Evolutionary conservation across 2,329 filamentous ascomycete genomes (phyloP).

Genomic region (Claviceps pazoutovae): DNA sequence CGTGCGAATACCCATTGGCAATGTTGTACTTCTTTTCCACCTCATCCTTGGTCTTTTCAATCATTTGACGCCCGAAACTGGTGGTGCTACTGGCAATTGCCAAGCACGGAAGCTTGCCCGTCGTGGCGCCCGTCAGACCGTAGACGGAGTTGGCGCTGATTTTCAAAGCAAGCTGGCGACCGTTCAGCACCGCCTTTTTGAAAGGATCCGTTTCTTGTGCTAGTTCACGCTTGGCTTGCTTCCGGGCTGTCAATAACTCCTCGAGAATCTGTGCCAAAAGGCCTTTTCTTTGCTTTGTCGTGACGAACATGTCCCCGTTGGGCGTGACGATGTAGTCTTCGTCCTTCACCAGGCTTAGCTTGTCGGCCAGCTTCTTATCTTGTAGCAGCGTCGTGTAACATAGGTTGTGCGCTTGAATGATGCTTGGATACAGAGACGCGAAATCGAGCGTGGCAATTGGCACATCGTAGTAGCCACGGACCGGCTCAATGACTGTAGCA

Average conservation of each 20-base stretch:
- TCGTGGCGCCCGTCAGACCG: constrained; percentile 88
- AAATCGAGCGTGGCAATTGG: constrained; percentile 97
- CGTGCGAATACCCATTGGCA: constrained; percentile 84
- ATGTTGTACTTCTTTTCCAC: constrained; percentile 84
- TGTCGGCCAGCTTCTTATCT: constrained; percentile 56
- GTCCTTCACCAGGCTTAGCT: constrained; percentile 64
- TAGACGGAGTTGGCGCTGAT: constrained; percentile 97
- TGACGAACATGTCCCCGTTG: constrained; percentile 87
- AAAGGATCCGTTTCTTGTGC: constrained; percentile 85
- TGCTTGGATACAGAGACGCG: constrained; percentile 93
- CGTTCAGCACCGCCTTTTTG: constrained; percentile 95
- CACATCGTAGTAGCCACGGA: constrained; percentile 83
- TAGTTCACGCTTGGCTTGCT: constrained; percentile 83
- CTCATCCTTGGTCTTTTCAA: constrained; percentile 93
- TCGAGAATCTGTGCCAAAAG: constrained; percentile 90
- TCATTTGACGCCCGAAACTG: constrained; percentile 95
- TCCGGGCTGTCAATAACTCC: constrained; percentile 80
- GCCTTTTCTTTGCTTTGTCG: constrained; percentile 76
- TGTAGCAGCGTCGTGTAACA: constrained; percentile 84
- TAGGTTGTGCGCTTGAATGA: constrained; percentile 96
- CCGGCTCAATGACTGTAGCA: constrained; percentile 93
- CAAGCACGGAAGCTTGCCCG: constrained; percentile 88
- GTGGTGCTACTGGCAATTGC: constrained; percentile 95
- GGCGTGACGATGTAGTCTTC: constrained; percentile 95
- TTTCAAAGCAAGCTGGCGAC: constrained; percentile 90